Conservation (phyloP, 2,329 filamentous ascomycete species). For the Sporothrix inflata region DNA sequence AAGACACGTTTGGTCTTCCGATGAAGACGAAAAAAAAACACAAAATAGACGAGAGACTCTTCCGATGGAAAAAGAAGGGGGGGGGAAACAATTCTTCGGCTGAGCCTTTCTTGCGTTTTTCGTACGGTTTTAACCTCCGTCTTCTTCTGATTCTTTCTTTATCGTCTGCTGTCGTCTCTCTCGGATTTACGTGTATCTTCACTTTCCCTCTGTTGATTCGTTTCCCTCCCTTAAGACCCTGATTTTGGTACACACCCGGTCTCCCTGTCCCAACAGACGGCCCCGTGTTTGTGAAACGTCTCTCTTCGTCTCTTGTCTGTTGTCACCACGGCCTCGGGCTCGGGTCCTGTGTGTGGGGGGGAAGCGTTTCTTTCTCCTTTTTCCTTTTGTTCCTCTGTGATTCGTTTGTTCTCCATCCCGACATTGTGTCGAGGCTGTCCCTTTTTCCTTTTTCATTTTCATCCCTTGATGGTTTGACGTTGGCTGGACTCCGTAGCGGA, state of each 20-base stretch:
- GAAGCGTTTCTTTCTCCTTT: neutral
- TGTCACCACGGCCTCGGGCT: conserved; percentile 18
- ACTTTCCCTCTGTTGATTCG: neutral
- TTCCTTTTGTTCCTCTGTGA: neutral
- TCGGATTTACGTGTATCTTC: neutral
- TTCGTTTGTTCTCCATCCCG: neutral
- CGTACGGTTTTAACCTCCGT: too few species aligned
- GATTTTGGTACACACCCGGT: too few species aligned
- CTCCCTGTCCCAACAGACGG: conserved; percentile 1
- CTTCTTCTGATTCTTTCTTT: too few species aligned
- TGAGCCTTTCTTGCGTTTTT: neutral
- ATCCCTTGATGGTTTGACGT: neutral
- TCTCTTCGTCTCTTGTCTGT: neutral
- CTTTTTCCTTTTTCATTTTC: too few species aligned
- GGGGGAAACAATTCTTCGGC: too few species aligned
- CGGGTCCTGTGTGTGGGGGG: neutral
- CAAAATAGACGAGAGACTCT: neutral
- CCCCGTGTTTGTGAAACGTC: neutral
- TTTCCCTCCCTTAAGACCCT: too few species aligned
- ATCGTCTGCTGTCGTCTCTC: neutral
- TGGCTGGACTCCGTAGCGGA: neutral
- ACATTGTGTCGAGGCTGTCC: neutral
- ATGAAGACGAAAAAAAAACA: neutral
- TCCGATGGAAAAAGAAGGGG: neutral
- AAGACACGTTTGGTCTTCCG: neutral